Base-by-base conservation (phyloP, 768 basidiomycete genomes). In the Chlorophyllum brunneum region DNA sequence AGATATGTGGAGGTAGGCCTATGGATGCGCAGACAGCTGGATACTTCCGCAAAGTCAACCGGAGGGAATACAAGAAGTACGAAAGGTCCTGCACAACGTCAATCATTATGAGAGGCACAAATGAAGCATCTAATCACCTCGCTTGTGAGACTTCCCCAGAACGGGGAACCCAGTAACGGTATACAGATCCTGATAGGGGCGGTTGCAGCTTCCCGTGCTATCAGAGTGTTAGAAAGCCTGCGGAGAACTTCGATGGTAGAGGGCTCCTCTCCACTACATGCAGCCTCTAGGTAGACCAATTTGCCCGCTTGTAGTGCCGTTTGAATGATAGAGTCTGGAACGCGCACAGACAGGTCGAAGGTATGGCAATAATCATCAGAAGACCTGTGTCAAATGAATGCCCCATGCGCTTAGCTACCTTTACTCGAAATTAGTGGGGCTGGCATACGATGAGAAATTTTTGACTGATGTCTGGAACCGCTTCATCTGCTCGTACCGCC, bases 401-500 rank as follows among this genome's bases (percentile, higher is more conserved):
- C 34, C 20, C 39, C 24, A 54, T 24, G 42, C 33, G 46, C 40
- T 45, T 13, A 53, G 37, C 42, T 33, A 51, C 27, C 39, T 39
- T 36, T 51, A 39, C 41, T 46, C 42, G 31, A 43, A 37, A 24
- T 41, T 29, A 42, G 30, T 31, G 47, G 41, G 63, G 66, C 64
- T 61, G 54, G 79, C 81, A 65, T 75, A 80, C 75, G 70, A 68
- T 56, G 69, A 69, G 39, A 75, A 64, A 42, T 71, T 56, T 31
- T 73, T 64, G 18, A 93, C 83, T 2, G 91, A 92, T 3, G 94
- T 97, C 70, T 91, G 82, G 66, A 97, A 95, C 68, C 77, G 85
- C 70, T 87, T 90, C 89, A 98, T 89, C 52, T 85, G 79, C 62
- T 92, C 92, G 67, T 99, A 99, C 63, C 97, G 80, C 91, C 97